Evolutionary conservation across 225 moss, liverwort and hornwort genomes (phyloP).

Genomic region (Polytrichum formosum): DNA sequence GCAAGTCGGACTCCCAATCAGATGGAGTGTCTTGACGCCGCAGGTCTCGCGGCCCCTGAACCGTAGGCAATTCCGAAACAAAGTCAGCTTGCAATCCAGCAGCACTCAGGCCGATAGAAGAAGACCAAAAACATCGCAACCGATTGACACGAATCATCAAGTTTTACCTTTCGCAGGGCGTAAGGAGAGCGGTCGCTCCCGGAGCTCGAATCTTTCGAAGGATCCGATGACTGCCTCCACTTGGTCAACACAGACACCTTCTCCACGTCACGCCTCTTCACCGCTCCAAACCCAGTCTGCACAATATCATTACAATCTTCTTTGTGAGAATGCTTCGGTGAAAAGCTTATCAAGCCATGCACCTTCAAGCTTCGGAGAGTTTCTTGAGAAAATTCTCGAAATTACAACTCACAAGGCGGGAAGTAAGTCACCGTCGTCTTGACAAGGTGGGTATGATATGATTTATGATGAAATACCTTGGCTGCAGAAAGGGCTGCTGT

Average conservation of each 20-base stretch:
- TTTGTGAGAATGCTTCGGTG: no score
- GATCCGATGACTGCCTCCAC: slow-evolving; percentile 69
- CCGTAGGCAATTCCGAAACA: slow-evolving; percentile 4
- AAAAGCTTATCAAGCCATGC: no score
- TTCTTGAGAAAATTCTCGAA: no score
- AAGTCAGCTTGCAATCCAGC: background rate
- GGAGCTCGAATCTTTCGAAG: slow-evolving; percentile 44
- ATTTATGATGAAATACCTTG: slow-evolving; percentile 44
- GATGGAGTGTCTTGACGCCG: slow-evolving; percentile 45
- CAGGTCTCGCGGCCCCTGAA: slow-evolving; percentile 52
- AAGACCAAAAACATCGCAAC: background rate
- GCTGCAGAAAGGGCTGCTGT: slow-evolving; percentile 49
- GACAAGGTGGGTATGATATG: no score
- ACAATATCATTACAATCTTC: background rate
- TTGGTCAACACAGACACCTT: slow-evolving; percentile 61
- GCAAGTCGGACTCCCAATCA: slow-evolving; percentile 91
- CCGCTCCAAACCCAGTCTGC: slow-evolving; percentile 45
- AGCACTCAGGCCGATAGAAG: background rate
- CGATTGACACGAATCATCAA: background rate
- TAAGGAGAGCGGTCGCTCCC: slow-evolving; percentile 60
- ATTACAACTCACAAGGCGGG: no score
- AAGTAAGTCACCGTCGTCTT: no score
- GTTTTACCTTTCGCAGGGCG: slow-evolving; percentile 67
- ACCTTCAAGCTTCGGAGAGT: no score
- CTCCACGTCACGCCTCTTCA: slow-evolving; percentile 51